Evolutionary conservation across 495 filamentous ascomycete genomes (phyloP).

Genomic region (Choiromyces venosus): DNA sequence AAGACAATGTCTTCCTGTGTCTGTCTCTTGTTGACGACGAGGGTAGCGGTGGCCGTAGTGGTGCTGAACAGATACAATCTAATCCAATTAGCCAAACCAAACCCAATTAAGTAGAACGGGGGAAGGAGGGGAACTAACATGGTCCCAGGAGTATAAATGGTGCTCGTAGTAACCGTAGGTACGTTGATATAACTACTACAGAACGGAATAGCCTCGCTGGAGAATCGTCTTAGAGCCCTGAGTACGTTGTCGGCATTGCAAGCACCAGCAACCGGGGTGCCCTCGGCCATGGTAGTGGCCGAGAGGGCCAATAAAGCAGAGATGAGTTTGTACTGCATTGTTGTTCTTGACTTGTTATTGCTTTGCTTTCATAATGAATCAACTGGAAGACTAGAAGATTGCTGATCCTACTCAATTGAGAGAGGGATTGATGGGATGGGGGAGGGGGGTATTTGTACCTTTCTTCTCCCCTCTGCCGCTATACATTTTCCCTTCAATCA

Average conservation of each 20-base stretch:
- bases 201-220: conserved; percentile 21
- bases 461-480: neutral
- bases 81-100: neutral
- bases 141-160: conserved; percentile 5
- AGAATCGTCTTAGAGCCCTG: conserved; percentile 18
- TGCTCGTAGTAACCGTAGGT: conserved; percentile 7
- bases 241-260: conserved; percentile 30
- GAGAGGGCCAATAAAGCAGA: neutral
- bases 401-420: neutral
- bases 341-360: neutral
- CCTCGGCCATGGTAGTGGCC: neutral
- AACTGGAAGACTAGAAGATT: neutral
- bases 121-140: neutral
- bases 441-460: neutral
- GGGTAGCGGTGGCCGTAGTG: neutral
- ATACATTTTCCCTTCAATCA: neutral
- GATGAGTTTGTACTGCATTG: neutral
- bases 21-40: neutral
- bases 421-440: neutral
- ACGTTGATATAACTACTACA: conserved; percentile 16
- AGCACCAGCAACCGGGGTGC: neutral
- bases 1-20: conserved; percentile 11
- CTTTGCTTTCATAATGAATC: neutral
- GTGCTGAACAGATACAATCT: neutral
- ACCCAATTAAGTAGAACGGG: neutral